Percentiles rank a stretch among this genome's conserved stretches.
Conservation (phyloP, 768 basidiomycete genomes). For the Boletus insuetus region DNA sequence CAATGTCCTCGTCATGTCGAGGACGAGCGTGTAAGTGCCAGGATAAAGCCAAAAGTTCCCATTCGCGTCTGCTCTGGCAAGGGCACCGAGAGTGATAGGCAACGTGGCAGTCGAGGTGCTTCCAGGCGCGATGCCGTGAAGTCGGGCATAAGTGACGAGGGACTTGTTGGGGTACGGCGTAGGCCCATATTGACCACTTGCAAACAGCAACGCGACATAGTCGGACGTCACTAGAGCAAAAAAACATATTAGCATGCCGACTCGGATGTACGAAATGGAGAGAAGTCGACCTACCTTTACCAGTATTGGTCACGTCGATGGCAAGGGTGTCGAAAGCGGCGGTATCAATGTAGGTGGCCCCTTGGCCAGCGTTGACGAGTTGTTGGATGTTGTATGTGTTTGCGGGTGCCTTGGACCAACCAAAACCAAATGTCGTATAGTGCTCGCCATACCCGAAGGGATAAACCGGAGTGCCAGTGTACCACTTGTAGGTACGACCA, state of each 20-base stretch:
- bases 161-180: constrained; percentile 51
- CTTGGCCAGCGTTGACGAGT: constrained; percentile 32
- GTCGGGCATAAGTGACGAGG: constrained; percentile 48
- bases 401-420: constrained; percentile 37
- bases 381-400: constrained; percentile 40
- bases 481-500: constrained; percentile 61
- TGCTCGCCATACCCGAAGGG: constrained; percentile 24
- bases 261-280: not conserved
- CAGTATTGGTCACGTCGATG: constrained; percentile 49
- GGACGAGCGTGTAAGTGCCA: constrained; percentile 40
- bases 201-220: constrained; percentile 53
- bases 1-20: constrained; percentile 42
- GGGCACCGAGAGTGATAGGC: constrained; percentile 45
- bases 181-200: constrained; percentile 46
- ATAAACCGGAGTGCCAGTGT: constrained; percentile 47
- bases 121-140: constrained; percentile 33
- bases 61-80: constrained; percentile 45
- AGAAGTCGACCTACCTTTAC: constrained; percentile 20
- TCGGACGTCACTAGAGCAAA: constrained; percentile 41
- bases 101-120: constrained; percentile 33
- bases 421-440: too few species aligned
- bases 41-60: constrained; percentile 46
- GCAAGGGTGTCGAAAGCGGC: constrained; percentile 47
- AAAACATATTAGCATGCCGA: not conserved
- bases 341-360: constrained; percentile 36